Evolutionary conservation across 306 rosid genomes (phyloP).

Genomic region (Parietaria judaica): DNA sequence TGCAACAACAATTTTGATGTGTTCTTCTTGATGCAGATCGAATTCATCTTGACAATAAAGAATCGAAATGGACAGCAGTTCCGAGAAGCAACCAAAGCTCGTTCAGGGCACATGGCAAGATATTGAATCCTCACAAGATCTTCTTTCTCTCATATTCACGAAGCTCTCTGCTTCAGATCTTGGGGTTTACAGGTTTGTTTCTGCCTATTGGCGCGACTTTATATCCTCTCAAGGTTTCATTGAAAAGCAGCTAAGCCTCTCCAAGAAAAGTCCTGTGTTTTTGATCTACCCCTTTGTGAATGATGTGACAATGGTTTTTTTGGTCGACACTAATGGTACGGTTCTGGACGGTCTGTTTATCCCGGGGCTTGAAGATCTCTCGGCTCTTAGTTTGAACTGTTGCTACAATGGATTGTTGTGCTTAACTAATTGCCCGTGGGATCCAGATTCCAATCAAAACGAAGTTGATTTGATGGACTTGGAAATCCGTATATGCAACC

Average conservation of each 20-base stretch:
- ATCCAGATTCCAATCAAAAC: not conserved
- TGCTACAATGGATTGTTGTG: slow-evolving; percentile 22
- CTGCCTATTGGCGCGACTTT: slow-evolving; percentile 10
- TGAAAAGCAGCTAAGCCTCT: slow-evolving; percentile 14
- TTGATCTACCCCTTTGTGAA: slow-evolving; percentile 19
- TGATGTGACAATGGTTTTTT: slow-evolving; percentile 5
- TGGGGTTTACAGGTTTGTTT: slow-evolving; percentile 5
- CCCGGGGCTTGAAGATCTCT: slow-evolving; percentile 10
- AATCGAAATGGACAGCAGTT: slow-evolving; percentile 3
- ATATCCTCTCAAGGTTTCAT: slow-evolving; percentile 14
- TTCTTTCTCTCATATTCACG: slow-evolving; percentile 12
- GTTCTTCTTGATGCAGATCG: slow-evolving; percentile 14
- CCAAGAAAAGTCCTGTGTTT: slow-evolving; percentile 8
- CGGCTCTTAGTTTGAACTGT: slow-evolving; percentile 19
- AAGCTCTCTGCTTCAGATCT: slow-evolving; percentile 19
- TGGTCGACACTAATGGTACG: slow-evolving; percentile 11
- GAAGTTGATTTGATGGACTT: not conserved
- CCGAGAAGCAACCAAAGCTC: not conserved
- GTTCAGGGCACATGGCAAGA: not conserved
- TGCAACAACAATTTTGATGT: not conserved
- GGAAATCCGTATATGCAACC: slow-evolving; percentile 28
- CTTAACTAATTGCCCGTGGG: slow-evolving; percentile 20
- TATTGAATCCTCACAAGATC: slow-evolving; percentile 14
- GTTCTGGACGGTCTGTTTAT: slow-evolving; percentile 9
- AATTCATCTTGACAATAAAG: not conserved